phyloP scores from a whole-genome alignment of 2,329 filamentous ascomycete species.

The Aspergillus tubingensis region DNA sequence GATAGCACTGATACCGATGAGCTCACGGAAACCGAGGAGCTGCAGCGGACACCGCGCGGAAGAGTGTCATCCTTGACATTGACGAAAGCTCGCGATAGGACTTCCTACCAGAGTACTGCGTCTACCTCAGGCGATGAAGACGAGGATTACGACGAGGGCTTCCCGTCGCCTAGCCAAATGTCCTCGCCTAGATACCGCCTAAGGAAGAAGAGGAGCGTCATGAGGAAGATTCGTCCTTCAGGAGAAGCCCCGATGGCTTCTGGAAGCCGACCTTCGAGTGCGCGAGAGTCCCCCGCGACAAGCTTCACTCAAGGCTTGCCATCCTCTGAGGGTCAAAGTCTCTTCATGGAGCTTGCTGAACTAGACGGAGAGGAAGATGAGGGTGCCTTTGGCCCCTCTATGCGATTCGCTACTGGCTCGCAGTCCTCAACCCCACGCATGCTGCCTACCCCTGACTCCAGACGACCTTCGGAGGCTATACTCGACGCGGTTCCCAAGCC shows the following conservation, averaged over 20 bases:
- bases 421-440: constrained; percentile 44
- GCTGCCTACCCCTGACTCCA: constrained; percentile 29
- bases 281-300: constrained; percentile 55
- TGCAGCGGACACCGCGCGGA: constrained; percentile 38
- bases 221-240: constrained; percentile 58
- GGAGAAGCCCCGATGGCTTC: constrained; percentile 48
- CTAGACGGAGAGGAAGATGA: constrained; percentile 68
- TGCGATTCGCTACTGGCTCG: constrained; percentile 39
- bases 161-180: constrained; percentile 68
- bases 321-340: constrained; percentile 67
- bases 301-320: constrained; percentile 52
- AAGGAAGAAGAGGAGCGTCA: constrained; percentile 65
- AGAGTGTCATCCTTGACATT: constrained; percentile 45
- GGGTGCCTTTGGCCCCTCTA: constrained; percentile 57
- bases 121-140: constrained; percentile 82
- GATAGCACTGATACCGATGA: constrained; percentile 71
- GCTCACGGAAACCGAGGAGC: constrained; percentile 79
- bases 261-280: constrained; percentile 39
- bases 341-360: constrained; percentile 88
- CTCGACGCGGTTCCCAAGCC: constrained; percentile 29
- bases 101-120: constrained; percentile 81
- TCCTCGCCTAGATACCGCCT: constrained; percentile 71
- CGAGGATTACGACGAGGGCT: constrained; percentile 58
- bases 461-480: constrained; percentile 34
- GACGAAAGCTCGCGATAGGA: constrained; percentile 56